Conservation (phyloP, 2,329 filamentous ascomycete species). For the Cordyceps javanica region DNA sequence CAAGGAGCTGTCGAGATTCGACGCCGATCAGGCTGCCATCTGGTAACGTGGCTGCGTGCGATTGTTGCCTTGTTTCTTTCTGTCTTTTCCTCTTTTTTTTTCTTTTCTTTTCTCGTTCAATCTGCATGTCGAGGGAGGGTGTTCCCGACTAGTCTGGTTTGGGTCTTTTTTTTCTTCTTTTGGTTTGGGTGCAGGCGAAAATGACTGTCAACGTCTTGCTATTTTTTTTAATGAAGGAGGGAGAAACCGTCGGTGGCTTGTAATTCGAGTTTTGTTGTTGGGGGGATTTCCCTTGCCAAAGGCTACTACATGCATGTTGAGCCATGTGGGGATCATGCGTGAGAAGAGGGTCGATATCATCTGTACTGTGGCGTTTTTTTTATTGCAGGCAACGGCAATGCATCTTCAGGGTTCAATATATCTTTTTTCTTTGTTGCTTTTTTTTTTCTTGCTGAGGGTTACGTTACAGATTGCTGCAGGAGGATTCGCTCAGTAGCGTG, state of each 20-base stretch:
- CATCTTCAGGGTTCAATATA: not conserved
- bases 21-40: slow-evolving; percentile 69
- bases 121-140: not conserved
- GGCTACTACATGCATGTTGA: not conserved
- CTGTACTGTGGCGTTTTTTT: slow-evolving; percentile 10
- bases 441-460: too few species aligned
- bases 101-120: too few species aligned
- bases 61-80: not conserved
- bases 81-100: too few species aligned
- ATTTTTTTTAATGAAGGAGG: slow-evolving; percentile 7
- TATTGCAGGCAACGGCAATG: not conserved
- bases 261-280: not conserved
- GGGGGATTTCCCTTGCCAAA: not conserved
- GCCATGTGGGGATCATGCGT: not conserved
- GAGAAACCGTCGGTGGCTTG: not conserved
- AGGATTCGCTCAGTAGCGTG: not conserved
- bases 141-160: not conserved
- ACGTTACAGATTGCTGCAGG: slow-evolving; percentile 6
- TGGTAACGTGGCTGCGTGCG: slow-evolving; percentile 32
- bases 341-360: slow-evolving; percentile 1
- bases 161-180: not conserved
- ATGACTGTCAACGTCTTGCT: not conserved
- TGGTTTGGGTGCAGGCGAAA: not conserved
- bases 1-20: slow-evolving; percentile 84
- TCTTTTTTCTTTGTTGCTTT: too few species aligned